Evolutionary conservation across 1,284 basidiomycete species (phyloP), one percentile per base, ranked within the genome.

Genomic region (Athelia psychrophila): DNA sequence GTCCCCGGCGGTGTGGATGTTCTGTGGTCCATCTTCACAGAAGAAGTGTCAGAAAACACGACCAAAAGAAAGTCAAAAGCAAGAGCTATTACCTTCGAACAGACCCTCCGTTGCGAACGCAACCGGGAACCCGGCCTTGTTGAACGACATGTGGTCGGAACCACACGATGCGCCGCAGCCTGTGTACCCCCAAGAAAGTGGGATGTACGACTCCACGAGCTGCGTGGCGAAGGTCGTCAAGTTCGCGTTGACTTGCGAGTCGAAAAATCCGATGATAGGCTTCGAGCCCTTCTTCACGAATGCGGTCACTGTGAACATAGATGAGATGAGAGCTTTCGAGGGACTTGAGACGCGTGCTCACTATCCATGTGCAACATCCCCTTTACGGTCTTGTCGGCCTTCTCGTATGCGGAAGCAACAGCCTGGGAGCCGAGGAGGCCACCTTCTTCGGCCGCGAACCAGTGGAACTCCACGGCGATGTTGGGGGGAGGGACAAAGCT

Each of bases 361-460:
- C 44, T 60, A 56, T 35, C 47, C n/a, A 60, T 55, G 51, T 69
- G 65, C 20, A 79, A 58, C 79, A 80, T 80, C 2, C 73, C 78
- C 49, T 67, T 65, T 24, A 82, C 75, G 48, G 68, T 63, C 44
- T 62, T 63, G 12, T 66, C 66, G 15, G 64, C 53, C 19, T 65
- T 64, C 53, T 74, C 73, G 62, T 83, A 84, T 10, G 61, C 55
- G 53, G 71, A 69, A 6, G 78, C 80, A 45, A 84, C 69, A 2
- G 74, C 80, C 57, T 80, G 75, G 32, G 70, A 74, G 10, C 81
- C 81, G 22, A 84, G 71, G 5, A 83, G 65, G 9, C 81, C 80
- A 19, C 75, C 74, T 60, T 81, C 78, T 59, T 81, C 79, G 4
- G 75, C 78, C 12, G 72, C 72, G 64, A 75, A 82, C 67, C 71